These are phyloP conservation scores for Russula lepida DNA, from an alignment of 768 basidiomycete genomes.

Conservation along the genomic window DNA sequence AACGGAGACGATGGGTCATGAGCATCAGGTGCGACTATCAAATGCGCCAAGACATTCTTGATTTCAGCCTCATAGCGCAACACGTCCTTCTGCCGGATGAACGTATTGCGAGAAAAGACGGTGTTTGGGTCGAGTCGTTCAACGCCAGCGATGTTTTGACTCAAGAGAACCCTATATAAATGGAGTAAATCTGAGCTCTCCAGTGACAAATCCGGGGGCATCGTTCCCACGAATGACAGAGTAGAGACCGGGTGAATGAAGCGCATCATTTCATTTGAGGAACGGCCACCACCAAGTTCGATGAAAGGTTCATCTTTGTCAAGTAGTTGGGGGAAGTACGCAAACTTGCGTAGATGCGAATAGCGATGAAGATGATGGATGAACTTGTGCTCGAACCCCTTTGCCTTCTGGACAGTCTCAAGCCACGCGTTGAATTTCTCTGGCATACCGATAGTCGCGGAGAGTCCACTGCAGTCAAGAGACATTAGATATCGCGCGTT, in stretches of 20 bases:
- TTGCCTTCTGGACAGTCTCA: conserved; percentile 46
- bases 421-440: conserved; percentile 62
- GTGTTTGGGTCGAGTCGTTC: conserved; percentile 33
- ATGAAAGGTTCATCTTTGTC: conserved; percentile 26
- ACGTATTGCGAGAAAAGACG: conserved; percentile 36
- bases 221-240: conserved; percentile 43
- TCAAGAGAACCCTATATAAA: conserved; percentile 41
- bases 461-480: conserved; percentile 43
- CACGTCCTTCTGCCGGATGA: conserved; percentile 53
- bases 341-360: conserved; percentile 64
- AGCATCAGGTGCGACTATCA: conserved; percentile 34
- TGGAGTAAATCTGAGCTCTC: conserved; percentile 50
- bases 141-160: conserved; percentile 23
- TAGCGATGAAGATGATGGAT: conserved; percentile 62
- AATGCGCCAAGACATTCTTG: conserved; percentile 35
- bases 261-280: conserved; percentile 34
- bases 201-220: conserved; percentile 57
- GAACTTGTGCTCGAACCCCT: conserved; percentile 50
- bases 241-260: conserved; percentile 58
- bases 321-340: conserved; percentile 36
- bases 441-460: conserved; percentile 62
- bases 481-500: neutral
- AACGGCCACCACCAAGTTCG: conserved; percentile 31
- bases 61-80: conserved; percentile 48
- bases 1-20: conserved; percentile 29